These are phyloP conservation scores for Zizania palustris DNA, from an alignment of 202 grass and related monocot genomes.

Conservation along the genomic window DNA sequence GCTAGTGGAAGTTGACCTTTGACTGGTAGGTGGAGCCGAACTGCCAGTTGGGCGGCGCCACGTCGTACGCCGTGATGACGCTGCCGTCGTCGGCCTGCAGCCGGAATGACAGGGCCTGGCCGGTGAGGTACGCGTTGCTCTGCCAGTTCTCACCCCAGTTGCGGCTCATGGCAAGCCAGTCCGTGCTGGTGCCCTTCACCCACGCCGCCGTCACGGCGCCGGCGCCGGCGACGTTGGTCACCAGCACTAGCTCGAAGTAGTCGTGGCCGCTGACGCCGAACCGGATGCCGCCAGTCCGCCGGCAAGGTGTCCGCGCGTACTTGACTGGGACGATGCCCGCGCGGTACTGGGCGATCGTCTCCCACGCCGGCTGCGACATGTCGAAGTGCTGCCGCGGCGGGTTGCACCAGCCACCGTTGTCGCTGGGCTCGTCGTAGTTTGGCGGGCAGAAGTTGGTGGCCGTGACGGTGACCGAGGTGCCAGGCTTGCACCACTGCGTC, in stretches of 20 bases:
- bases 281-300: slow-evolving; percentile 30
- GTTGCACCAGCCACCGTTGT: slow-evolving; percentile 48
- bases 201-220: slow-evolving; percentile 55
- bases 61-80: slow-evolving; percentile 32
- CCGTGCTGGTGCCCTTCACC: slow-evolving; percentile 42
- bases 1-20: slow-evolving; percentile 55
- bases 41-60: slow-evolving; percentile 59
- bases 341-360: slow-evolving; percentile 51
- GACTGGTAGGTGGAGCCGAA: slow-evolving; percentile 51
- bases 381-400: slow-evolving; percentile 52
- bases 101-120: slow-evolving; percentile 52
- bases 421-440: slow-evolving; percentile 42
- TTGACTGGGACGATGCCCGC: slow-evolving; percentile 51
- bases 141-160: slow-evolving; percentile 80
- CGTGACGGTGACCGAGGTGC: slow-evolving; percentile 45
- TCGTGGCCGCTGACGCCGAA: slow-evolving; percentile 51
- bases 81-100: slow-evolving; percentile 60
- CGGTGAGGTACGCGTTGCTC: slow-evolving; percentile 44
- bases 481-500: slow-evolving; percentile 53
- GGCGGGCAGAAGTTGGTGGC: slow-evolving; percentile 62
- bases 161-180: slow-evolving; percentile 62
- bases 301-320: slow-evolving; percentile 44
- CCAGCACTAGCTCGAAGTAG: slow-evolving; percentile 51
- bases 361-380: slow-evolving; percentile 68
- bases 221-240: slow-evolving; percentile 61